Evolutionary conservation across 2,329 filamentous ascomycete genomes (phyloP), one percentile per base, ranked within the genome.

Genomic region (Xylaria sp.): DNA sequence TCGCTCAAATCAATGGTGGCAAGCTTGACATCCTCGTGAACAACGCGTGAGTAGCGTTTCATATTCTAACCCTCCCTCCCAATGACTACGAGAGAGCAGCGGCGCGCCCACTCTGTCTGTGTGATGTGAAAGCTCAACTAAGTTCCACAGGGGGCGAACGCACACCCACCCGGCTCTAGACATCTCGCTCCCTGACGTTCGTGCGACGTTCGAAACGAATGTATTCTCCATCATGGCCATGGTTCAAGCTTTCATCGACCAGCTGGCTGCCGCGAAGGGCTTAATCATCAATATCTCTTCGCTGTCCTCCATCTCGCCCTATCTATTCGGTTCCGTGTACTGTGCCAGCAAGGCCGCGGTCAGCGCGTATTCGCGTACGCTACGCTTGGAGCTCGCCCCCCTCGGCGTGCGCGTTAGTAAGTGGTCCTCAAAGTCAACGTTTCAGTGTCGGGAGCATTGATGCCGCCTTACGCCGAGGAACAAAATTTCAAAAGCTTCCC

Each of bases 21-120:
- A 84, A 79, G 56, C 83, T 89, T 5, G 87, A 89, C 71, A 83
- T 89, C 55, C 84, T 89, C 20, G 82, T 89, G 58, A 89, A 89
- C 78, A 89, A 89, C 69, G 87, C 87, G 85, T 88, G 71, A 69
- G 82, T 74, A 43, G 13, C 18, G 39, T 8, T 4, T 18, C 23
- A 3, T 25, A 7, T 39, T 6, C 13, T 4, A 41, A 1, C 20
- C n/a, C 9, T n/a, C 33, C 8, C 36, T 31, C 36, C 15, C 36
- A 25, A 28, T n/a, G 31, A 12, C 6, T 18, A 31, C 36, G 56
- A 15, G 46, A 15, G 23, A 23, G 56, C 23, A 20, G 54, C n/a
- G 13, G 8, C 5, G 46, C 20, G 4, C 46, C 23, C 25, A 20
- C 31, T 28, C 9, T 28, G 33, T 49, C 2, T 51, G 36, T 23